These are phyloP conservation scores for Pythium guiyangense DNA, from an alignment of 352 stramenopile species.

Conservation along the genomic window DNA sequence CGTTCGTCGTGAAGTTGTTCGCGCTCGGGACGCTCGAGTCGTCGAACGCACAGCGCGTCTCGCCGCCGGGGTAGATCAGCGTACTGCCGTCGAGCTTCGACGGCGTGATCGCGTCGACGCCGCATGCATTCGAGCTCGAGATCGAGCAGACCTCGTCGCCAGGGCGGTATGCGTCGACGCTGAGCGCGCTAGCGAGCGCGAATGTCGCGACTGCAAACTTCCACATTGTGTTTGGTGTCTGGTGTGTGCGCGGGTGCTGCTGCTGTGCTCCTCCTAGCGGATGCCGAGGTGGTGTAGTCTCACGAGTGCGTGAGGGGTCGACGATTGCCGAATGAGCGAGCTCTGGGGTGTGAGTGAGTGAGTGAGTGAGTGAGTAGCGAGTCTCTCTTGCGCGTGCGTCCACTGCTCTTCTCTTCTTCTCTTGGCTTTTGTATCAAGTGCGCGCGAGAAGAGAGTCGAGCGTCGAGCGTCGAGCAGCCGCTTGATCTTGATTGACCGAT, in stretches of 20 bases:
- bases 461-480: too few species aligned
- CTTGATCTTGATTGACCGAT: too few species aligned
- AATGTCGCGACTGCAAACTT: constrained; percentile 25
- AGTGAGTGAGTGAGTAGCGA: too few species aligned
- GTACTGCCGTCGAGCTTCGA: constrained; percentile 41
- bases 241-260: too few species aligned
- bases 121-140: constrained; percentile 38
- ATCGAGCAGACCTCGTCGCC: constrained; percentile 57
- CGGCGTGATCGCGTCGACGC: constrained; percentile 39
- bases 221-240: constrained; percentile 22
- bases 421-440: too few species aligned
- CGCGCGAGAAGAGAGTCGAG: too few species aligned
- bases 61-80: constrained; percentile 51
- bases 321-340: background rate
- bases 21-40: constrained; percentile 36
- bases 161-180: constrained; percentile 21
- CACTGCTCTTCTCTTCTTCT: too few species aligned
- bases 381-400: too few species aligned
- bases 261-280: too few species aligned
- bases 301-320: background rate
- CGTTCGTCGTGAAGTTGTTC: constrained; percentile 32
- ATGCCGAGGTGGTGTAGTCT: background rate
- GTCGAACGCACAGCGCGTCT: constrained; percentile 54
- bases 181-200: constrained; percentile 13
- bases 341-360: too few species aligned